A percentile compares a stretch with the other conserved stretches of the same genome.
These are phyloP conservation scores for Sonneratia caseolaris DNA, from an alignment of 345 rosid genomes.

Conservation along the genomic window DNA sequence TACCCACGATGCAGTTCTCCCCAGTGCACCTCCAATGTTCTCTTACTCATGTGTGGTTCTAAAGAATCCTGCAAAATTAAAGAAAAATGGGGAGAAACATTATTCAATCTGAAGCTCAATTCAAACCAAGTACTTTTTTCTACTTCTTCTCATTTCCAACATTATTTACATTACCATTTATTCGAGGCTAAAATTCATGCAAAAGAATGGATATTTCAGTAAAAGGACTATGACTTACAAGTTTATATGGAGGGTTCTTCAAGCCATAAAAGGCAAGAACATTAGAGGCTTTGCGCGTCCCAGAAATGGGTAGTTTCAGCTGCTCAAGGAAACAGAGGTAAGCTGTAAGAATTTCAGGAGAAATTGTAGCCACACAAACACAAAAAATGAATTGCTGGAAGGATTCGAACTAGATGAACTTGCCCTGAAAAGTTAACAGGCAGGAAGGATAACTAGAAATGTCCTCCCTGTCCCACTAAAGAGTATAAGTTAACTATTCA, in stretches of 20 bases:
- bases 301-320: constrained; percentile 25
- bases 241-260: constrained; percentile 80
- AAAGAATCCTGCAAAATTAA: constrained; percentile 51
- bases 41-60: constrained; percentile 80
- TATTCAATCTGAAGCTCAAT: neutral
- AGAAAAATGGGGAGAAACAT: neutral
- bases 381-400: neutral
- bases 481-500: neutral
- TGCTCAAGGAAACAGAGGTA: constrained; percentile 2
- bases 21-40: constrained; percentile 71
- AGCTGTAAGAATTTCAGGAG: neutral
- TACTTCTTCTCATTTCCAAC: neutral
- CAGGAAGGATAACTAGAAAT: neutral
- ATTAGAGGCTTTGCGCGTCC: constrained; percentile 29
- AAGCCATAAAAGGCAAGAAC: constrained; percentile 63
- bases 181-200: neutral
- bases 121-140: neutral
- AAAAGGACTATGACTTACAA: constrained; percentile 35
- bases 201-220: neutral
- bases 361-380: neutral
- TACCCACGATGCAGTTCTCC: constrained; percentile 58
- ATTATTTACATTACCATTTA: neutral
- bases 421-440: neutral
- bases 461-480: neutral
- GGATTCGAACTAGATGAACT: neutral